Conservation (phyloP, 2,329 filamentous ascomycete genomes). For the Fusarium sublunatum region DNA sequence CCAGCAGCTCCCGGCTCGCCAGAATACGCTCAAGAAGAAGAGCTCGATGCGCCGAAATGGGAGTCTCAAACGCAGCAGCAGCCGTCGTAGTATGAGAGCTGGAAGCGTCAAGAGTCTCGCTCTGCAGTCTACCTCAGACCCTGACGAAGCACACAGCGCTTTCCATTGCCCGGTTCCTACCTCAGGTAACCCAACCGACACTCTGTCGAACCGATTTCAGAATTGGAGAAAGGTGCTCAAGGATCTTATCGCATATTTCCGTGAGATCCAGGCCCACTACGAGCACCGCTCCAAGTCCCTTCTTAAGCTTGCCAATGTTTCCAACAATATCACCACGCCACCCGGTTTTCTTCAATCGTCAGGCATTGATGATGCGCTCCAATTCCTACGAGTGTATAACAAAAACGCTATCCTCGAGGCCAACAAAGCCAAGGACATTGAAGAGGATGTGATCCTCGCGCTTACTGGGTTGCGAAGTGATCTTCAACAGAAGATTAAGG, state of each 20-base stretch:
- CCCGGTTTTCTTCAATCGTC: constrained; percentile 80
- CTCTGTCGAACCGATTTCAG: constrained; percentile 88
- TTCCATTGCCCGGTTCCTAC: constrained; percentile 93
- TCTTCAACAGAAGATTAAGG: constrained; percentile 95
- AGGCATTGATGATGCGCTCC: constrained; percentile 87
- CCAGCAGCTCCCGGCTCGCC: constrained; percentile 56
- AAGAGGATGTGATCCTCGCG: constrained; percentile 89
- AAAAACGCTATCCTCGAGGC: constrained; percentile 82
- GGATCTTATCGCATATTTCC: constrained; percentile 92
- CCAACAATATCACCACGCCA: constrained; percentile 82
- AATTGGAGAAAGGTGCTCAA: constrained; percentile 98
- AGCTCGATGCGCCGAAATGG: constrained; percentile 77
- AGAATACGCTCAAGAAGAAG: constrained; percentile 90
- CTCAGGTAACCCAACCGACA: constrained; percentile 85
- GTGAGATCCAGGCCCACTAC: constrained; percentile 90
- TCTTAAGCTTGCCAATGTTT: constrained; percentile 82
- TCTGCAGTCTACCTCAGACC: constrained; percentile 74
- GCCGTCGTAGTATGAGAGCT: constrained; percentile 82
- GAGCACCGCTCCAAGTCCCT: constrained; percentile 86
- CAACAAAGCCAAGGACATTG: constrained; percentile 89
- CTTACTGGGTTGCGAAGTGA: constrained; percentile 88
- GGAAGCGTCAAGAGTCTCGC: constrained; percentile 87
- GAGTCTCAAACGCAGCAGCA: constrained; percentile 82
- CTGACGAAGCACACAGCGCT: constrained; percentile 80
- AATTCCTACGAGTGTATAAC: constrained; percentile 85